phyloP scores from a whole-genome alignment of 2,329 filamentous ascomycete species.

The Eutypa lata region DNA sequence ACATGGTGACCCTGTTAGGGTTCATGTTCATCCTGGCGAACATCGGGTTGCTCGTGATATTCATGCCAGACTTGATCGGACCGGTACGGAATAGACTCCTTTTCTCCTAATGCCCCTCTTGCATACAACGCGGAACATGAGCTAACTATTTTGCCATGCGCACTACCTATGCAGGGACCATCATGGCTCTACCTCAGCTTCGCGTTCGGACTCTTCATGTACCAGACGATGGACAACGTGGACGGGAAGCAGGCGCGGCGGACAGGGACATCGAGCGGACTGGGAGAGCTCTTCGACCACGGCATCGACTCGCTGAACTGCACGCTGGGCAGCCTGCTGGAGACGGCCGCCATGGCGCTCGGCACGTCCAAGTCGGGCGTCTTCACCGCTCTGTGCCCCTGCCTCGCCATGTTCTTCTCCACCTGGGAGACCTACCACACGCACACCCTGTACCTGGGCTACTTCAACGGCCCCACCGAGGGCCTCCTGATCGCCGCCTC shows the following conservation, averaged over 20 bases:
- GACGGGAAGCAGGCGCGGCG: slow-evolving; percentile 96
- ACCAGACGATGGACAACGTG: slow-evolving; percentile 98
- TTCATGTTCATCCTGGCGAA: slow-evolving; percentile 94
- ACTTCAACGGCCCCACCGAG: slow-evolving; percentile 96
- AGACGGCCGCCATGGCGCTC: slow-evolving; percentile 89
- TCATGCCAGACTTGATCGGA: slow-evolving; percentile 86
- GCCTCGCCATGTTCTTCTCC: slow-evolving; percentile 97
- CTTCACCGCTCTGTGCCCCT: slow-evolving; percentile 87
- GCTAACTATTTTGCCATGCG: slow-evolving; percentile 8
- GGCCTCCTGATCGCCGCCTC: slow-evolving; percentile 83
- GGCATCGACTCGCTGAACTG: slow-evolving; percentile 98
- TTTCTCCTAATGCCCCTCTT: not conserved
- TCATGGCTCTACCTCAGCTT: slow-evolving; percentile 96
- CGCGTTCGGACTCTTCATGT: slow-evolving; percentile 94
- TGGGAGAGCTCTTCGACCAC: slow-evolving; percentile 97
- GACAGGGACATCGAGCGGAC: slow-evolving; percentile 89
- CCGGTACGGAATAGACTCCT: slow-evolving; percentile 56
- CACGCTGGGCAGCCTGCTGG: slow-evolving; percentile 84
- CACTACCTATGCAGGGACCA: slow-evolving; percentile 65
- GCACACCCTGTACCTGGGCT: slow-evolving; percentile 91
- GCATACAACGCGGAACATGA: not conserved
- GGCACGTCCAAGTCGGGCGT: slow-evolving; percentile 81
- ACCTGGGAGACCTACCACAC: slow-evolving; percentile 99
- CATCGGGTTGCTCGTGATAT: slow-evolving; percentile 68
- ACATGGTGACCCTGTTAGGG: slow-evolving; percentile 93